Evolutionary conservation across 805 yeast genomes (phyloP).

Genomic region (Pichia deserticola): DNA sequence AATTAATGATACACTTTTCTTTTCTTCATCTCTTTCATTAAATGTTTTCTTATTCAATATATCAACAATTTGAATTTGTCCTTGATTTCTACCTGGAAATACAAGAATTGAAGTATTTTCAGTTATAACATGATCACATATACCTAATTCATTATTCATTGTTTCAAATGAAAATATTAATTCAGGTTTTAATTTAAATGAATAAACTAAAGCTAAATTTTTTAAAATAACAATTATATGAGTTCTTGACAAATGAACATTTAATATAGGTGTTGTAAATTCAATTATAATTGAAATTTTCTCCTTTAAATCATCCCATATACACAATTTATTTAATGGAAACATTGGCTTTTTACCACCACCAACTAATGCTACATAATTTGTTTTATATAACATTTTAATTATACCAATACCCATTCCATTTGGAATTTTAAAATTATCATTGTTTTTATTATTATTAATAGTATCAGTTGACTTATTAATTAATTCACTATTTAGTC

Average conservation of each 20-base stretch:
- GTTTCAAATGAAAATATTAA: constrained; percentile 61
- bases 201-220: constrained; percentile 64
- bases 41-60: constrained; percentile 32
- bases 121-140: constrained; percentile 40
- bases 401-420: constrained; percentile 62
- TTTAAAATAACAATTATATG: constrained; percentile 67
- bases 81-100: constrained; percentile 68
- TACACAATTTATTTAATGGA: constrained; percentile 70
- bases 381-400: constrained; percentile 83
- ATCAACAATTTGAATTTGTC: constrained; percentile 77
- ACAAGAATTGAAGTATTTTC: constrained; percentile 41
- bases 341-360: constrained; percentile 79
- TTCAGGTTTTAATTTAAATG: constrained; percentile 74
- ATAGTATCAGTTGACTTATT: not conserved
- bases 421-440: constrained; percentile 7
- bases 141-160: constrained; percentile 51
- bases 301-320: constrained; percentile 88
- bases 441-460: not conserved
- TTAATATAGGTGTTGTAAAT: constrained; percentile 67
- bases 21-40: constrained; percentile 48
- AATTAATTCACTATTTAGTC: not conserved
- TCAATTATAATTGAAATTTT: constrained; percentile 67
- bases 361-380: constrained; percentile 83
- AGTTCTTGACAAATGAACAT: constrained; percentile 67
- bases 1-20: constrained; percentile 58